Conservation (phyloP, 495 filamentous ascomycete species). For the Hypoxylon perforatum region DNA sequence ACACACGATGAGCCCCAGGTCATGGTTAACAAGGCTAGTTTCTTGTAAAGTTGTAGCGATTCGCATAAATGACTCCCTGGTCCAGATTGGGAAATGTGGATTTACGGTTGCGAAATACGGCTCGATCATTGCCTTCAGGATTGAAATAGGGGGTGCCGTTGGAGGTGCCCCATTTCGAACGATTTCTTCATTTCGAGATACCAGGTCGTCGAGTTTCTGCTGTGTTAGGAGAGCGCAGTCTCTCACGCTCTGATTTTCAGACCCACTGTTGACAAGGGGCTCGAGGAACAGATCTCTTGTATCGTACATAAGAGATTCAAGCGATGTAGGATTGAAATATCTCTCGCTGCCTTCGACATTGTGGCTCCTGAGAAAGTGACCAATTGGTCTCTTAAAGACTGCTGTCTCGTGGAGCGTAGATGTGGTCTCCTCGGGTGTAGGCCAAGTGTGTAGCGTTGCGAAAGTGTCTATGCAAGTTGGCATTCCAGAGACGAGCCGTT, state of each 20-base stretch:
- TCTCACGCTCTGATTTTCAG: conserved; percentile 12
- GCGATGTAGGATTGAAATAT: conserved; percentile 24
- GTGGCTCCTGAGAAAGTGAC: conserved; percentile 17
- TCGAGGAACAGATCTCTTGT: conserved; percentile 17
- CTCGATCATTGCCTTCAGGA: conserved; percentile 31
- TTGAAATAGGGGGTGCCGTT: conserved; percentile 25
- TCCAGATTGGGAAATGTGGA: conserved; percentile 32
- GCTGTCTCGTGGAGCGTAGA: background rate
- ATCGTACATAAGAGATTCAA: conserved; percentile 21
- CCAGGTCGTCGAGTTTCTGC: conserved; percentile 14
- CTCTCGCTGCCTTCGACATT: conserved; percentile 17
- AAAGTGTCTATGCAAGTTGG: background rate
- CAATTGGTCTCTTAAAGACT: conserved; percentile 23
- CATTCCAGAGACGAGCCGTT: conserved; percentile 15
- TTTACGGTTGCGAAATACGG: conserved; percentile 29
- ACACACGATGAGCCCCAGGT: conserved; percentile 22
- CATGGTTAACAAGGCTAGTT: conserved; percentile 1
- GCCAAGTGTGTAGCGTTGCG: conserved; percentile 14
- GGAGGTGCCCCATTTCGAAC: conserved; percentile 14
- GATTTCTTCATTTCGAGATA: conserved; percentile 12
- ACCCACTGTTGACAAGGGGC: conserved; percentile 3
- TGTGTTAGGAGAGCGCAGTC: conserved; percentile 18
- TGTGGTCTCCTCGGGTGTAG: conserved; percentile 18
- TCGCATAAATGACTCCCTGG: conserved; percentile 15
- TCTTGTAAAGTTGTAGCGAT: conserved; percentile 1